Percentiles rank a stretch among this genome's conserved stretches.
These are phyloP conservation scores for Skeletonema potamos DNA, from an alignment of 108 stramenopile species.

Conservation along the genomic window DNA sequence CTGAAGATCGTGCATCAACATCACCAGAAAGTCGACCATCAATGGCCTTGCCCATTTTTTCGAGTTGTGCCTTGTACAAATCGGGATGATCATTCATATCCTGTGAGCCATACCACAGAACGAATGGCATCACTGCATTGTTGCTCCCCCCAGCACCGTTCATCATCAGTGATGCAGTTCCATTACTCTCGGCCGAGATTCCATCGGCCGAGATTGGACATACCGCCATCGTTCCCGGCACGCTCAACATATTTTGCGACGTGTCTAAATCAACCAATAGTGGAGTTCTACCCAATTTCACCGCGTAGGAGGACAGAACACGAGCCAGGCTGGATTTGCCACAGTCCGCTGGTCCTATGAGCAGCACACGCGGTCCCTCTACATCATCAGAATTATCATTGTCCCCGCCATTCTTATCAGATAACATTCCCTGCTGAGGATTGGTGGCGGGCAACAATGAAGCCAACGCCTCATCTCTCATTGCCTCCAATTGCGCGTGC, in stretches of 20 bases:
- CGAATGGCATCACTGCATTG: constrained; percentile 55
- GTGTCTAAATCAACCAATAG: constrained; percentile 84
- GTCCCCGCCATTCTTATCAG: not conserved
- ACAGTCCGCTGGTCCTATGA: constrained; percentile 78
- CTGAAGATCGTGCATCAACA: constrained; percentile 70
- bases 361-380: constrained; percentile 77
- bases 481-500: constrained; percentile 88
- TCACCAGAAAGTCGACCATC: constrained; percentile 51
- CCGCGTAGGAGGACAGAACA: constrained; percentile 75
- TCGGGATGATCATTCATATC: constrained; percentile 54
- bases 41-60: constrained; percentile 58
- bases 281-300: constrained; percentile 81
- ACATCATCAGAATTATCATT: not conserved
- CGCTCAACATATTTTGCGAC: constrained; percentile 65
- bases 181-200: constrained; percentile 60
- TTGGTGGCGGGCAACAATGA: constrained; percentile 2
- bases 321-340: constrained; percentile 80
- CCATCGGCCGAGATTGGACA: constrained; percentile 59
- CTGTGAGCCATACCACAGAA: constrained; percentile 73
- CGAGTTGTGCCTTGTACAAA: constrained; percentile 78
- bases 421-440: not conserved
- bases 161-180: constrained; percentile 57
- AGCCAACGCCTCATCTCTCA: constrained; percentile 78
- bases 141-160: constrained; percentile 6
- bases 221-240: constrained; percentile 77